These are phyloP conservation scores for Coemansia sp. DNA, from an alignment of 192 early-diverging fungal genomes.

Conservation along the genomic window DNA sequence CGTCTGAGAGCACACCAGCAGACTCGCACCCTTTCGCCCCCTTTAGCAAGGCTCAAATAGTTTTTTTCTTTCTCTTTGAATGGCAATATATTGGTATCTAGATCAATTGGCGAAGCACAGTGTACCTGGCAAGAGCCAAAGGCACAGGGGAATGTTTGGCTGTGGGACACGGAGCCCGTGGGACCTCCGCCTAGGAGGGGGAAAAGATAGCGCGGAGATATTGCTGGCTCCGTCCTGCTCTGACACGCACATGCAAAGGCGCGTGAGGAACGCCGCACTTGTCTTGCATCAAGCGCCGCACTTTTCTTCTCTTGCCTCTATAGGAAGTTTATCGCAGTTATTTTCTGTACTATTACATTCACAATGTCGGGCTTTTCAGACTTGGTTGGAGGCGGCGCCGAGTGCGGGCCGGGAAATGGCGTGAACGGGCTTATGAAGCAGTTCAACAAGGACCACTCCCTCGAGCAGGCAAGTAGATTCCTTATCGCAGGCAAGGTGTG, in stretches of 20 bases:
- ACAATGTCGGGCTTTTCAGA: conserved; percentile 59
- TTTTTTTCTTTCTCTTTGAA: not conserved
- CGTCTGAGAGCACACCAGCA: conserved; percentile 27
- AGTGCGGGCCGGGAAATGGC: conserved; percentile 76
- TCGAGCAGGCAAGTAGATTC: conserved; percentile 67
- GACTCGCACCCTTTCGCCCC: not conserved
- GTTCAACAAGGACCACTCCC: conserved; percentile 70
- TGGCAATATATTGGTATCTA: not conserved
- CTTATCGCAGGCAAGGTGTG: not conserved
- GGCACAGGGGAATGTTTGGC: not conserved
- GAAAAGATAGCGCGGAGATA: not conserved
- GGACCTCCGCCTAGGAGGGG: not conserved
- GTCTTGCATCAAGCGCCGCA: not conserved
- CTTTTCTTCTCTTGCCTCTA: not conserved
- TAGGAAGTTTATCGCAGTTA: not conserved
- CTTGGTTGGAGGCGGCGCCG: conserved; percentile 63
- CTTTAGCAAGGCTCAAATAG: not conserved
- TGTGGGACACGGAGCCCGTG: not conserved
- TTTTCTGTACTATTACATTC: not conserved
- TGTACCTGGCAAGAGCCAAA: not conserved
- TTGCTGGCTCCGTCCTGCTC: not conserved
- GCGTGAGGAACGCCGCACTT: not conserved
- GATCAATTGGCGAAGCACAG: not conserved
- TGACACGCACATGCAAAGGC: not conserved
- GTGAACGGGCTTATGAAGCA: conserved; percentile 78